These are phyloP conservation scores for Pseudogymnoascus sp. DNA, from an alignment of 2,329 filamentous ascomycete species.

Conservation along the genomic window DNA sequence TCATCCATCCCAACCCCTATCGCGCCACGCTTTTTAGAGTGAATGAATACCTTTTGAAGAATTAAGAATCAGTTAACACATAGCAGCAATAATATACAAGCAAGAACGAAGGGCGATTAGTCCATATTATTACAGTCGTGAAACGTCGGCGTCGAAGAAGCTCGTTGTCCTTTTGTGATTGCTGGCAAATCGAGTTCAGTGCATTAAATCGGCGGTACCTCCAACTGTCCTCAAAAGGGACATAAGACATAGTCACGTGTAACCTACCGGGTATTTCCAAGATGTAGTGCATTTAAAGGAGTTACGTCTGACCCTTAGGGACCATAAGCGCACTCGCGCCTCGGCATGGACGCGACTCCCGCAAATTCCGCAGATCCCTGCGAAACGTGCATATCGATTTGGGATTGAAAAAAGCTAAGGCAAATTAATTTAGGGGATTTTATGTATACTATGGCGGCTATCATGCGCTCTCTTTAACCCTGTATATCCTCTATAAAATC, in stretches of 20 bases:
- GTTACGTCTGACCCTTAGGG: background rate
- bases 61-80: constrained; percentile 1
- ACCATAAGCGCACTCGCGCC: background rate
- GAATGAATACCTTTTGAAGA: constrained; percentile 1
- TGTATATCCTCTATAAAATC: background rate
- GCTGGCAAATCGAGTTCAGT: constrained; percentile 2
- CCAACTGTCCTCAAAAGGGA: constrained; percentile 9
- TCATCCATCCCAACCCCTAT: constrained; percentile 8
- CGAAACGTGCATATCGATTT: background rate
- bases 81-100: constrained; percentile 7
- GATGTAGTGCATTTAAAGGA: constrained; percentile 4
- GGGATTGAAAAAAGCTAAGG: background rate
- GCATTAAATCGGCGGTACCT: background rate
- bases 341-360: background rate
- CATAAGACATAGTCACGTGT: background rate
- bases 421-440: background rate
- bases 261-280: background rate
- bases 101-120: constrained; percentile 1
- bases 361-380: background rate
- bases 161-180: constrained; percentile 9
- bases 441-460: background rate
- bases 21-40: background rate
- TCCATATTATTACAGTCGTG: constrained; percentile 10
- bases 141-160: constrained; percentile 2
- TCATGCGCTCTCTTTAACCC: background rate